A percentile compares a stretch with the other conserved stretches of the same genome.
phyloP scores from a whole-genome alignment of 495 filamentous ascomycete species.

The Penicillium steckii region DNA sequence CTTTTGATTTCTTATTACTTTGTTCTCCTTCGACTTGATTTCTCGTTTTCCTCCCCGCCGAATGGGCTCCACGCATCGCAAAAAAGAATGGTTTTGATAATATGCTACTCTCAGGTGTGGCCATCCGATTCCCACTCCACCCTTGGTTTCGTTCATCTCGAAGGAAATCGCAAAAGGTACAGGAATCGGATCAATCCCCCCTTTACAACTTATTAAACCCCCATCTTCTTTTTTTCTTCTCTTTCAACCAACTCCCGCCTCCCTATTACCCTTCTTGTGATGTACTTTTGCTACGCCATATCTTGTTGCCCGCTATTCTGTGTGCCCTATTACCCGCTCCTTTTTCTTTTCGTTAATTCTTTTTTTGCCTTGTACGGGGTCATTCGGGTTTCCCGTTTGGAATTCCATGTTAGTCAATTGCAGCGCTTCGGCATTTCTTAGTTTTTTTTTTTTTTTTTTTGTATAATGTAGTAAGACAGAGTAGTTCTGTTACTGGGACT shows the following conservation, averaged over 20 bases:
- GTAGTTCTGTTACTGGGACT: too few relatives aligned
- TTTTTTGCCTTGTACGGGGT: conserved; percentile 15
- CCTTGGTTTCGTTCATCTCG: too few relatives aligned
- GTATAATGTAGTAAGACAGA: background rate
- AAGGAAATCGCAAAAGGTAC: too few relatives aligned
- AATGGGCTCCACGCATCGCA: conserved; percentile 31
- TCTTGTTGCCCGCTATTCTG: conserved; percentile 43
- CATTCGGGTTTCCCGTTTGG: conserved; percentile 21
- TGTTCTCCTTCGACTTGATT: conserved; percentile 10
- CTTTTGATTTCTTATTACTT: conserved; percentile 15
- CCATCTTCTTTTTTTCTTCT: background rate
- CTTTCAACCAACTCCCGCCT: background rate
- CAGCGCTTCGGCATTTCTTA: conserved; percentile 30
- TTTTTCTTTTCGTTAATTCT: conserved; percentile 16
- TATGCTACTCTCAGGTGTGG: too few relatives aligned
- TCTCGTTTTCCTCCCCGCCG: conserved; percentile 28
- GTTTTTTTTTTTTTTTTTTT: background rate
- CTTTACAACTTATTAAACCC: background rate
- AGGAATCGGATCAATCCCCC: too few relatives aligned
- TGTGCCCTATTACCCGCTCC: conserved; percentile 37
- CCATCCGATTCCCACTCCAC: too few relatives aligned
- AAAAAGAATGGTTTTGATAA: conserved; percentile 35
- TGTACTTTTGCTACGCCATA: conserved; percentile 55
- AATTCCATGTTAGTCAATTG: conserved; percentile 33
- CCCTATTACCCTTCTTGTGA: conserved; percentile 48